Evolutionary conservation across 139 green algal genomes (phyloP).

Genomic region (Closterium sp.): DNA sequence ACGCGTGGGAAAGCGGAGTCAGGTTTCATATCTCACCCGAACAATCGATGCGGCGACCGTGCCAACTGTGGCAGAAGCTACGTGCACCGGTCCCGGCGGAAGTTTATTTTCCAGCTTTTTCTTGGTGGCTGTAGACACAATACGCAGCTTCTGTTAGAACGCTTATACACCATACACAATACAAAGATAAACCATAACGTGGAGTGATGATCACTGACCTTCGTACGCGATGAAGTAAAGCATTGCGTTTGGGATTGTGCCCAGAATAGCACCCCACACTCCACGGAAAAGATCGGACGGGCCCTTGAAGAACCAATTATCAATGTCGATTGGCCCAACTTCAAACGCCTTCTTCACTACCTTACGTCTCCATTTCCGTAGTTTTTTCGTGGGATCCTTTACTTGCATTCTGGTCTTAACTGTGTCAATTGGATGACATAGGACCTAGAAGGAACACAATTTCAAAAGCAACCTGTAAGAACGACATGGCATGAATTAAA

Average conservation of each 20-base stretch:
- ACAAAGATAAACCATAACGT: not conserved
- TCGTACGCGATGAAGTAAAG: conserved; percentile 72
- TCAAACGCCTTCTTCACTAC: conserved; percentile 51
- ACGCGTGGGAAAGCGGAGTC: not conserved
- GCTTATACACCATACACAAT: no score
- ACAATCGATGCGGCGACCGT: conserved; percentile 51
- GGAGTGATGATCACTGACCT: conserved; percentile 13
- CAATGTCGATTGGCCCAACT: conserved; percentile 37
- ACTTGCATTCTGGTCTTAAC: conserved; percentile 69
- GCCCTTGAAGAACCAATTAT: conserved; percentile 56
- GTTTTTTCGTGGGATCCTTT: conserved; percentile 50
- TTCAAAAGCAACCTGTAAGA: not conserved
- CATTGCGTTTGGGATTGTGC: conserved; percentile 62
- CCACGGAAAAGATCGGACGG: conserved; percentile 65
- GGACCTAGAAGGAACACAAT: conserved; percentile 25
- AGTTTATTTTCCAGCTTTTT: conserved; percentile 45
- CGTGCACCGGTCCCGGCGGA: conserved; percentile 30
- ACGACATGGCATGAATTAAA: not conserved
- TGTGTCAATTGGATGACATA: conserved; percentile 65
- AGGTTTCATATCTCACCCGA: conserved; percentile 26
- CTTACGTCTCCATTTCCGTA: conserved; percentile 55
- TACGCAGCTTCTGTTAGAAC: not conserved
- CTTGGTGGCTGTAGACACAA: conserved; percentile 41
- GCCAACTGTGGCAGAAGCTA: conserved; percentile 35
- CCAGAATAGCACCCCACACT: conserved; percentile 56